Base-by-base conservation (phyloP, 2,329 filamentous ascomycete genomes). In the Trichoderma sp. region DNA sequence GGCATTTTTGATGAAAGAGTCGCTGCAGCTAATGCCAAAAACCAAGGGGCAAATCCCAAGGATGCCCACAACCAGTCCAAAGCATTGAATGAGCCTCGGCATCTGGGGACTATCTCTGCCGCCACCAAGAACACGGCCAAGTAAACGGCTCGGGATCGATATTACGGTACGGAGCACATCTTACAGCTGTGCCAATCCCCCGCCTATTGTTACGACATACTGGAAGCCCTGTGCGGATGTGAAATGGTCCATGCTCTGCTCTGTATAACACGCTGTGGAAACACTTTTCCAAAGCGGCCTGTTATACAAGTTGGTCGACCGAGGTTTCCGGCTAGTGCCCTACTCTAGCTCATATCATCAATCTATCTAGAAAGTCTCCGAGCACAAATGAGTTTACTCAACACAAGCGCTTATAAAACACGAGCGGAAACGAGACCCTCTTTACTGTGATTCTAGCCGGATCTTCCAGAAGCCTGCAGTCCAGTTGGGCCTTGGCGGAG, bases 401-500 rank as follows among this genome's bases (percentile, higher is more conserved):
- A 59, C 55, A 50, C 39, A 68, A 61, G 66, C 36, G 55, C 66
- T 68, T 61, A 61, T 55, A 68, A 32, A 68, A 68, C 26, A 68
- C 32, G 53, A 47, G 53, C n/a, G 39, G 62, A 32, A 64, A 50
- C 39, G 17, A 47, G 62, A 65, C 62, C 62, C 62, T 64, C 39
- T 30, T 53, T 47, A 28, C 28, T 23, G 13, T 47, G 28, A 26
- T 59, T 68, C n/a, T 50, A 23, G 32, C 55, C 28, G 28, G 55
- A 68, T 59, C 66, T 68, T 68, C 66, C 55, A 68, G 66, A 68
- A 68, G 66, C 55, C 53, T 26, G 55, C 53, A 32, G 55, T 68
- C 50, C 28, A n/a, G 30, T 68, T 55, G 53, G 34, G 34, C 65
- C 17, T 64, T 58, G 34, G 53, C 53, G 65, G 66, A 23, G 55